Base-by-base conservation (phyloP, 2,329 filamentous ascomycete species). In the Aschersonia sp. region DNA sequence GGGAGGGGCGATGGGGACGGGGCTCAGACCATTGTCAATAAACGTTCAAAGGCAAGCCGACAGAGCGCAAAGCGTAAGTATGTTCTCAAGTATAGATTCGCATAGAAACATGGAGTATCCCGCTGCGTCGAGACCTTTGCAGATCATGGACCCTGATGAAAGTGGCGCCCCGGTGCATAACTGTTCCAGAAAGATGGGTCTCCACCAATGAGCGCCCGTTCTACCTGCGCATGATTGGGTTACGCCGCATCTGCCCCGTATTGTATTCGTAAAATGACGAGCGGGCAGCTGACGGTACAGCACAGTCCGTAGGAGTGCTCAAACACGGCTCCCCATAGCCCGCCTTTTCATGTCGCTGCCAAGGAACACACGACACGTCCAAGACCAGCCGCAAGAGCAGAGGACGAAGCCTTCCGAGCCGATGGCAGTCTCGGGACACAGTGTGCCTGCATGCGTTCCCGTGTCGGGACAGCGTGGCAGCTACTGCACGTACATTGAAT, bases 131-230 rank as follows among this genome's bases (percentile, higher is more conserved):
- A 37, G 35, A 9, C 7, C 30, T 6, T 6, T 30, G 12, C 40
- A 31, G 7, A 35, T 43, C 9, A 41, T 41, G 40, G 30, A 45
- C 44, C 32, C 32, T 37, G 37, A 30, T 32, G 29, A 29, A 45
- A 41, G 35, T 30, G 37, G 35, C 45, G 32, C 22, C 12, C 35
- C 7, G 22, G 30, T 46, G 45, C 45, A 41, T 22, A 31, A 41
- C 46, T 12, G 47, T 43, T 39, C 43, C 31, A 48, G 30, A 37
- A 32, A 40, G 43, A 40, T 45, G 47, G 47, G 31, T 31, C 43
- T 32, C 30, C 12, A 22, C 12, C 43, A 37, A 42, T 41, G 41
- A 31, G 14, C 32, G 32, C 32, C 39, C 41, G 35, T 9, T 14
- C 5, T 30, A 22, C 4, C 29, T 6, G 4, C 30, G 30, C 30